Evolutionary conservation across 306 rosid genomes (phyloP), one percentile per base, ranked within the genome.

Genomic region (Geum urbanum): DNA sequence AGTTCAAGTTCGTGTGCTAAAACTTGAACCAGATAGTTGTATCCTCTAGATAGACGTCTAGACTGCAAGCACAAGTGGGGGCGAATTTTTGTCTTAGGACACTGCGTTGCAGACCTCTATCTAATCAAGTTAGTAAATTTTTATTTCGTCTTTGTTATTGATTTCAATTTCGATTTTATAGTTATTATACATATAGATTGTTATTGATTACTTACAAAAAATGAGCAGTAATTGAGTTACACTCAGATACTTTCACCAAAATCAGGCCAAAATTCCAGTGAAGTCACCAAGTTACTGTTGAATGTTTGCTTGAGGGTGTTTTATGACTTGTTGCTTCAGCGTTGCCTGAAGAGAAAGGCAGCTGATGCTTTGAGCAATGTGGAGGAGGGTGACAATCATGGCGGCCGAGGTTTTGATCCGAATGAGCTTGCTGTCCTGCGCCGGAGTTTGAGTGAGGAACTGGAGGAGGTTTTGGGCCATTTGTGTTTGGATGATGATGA

Each of bases 281-380:
- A 67, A 0, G 60, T 91, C 8, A 41, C 79, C 0, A 56, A 53
- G 20, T 9, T 86, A 0, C 27, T 79, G 7, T 77, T 72, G 0
- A 74, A 78, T 24, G 86, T 91, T 0, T 87, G 96, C 37, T 0
- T 16, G 0, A 73, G 77, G 24, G 91, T 87, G 0, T 91, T 91
- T 68, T n/a, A 4, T 0, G 94, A 91, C 72, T 80, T 91, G 5
- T 53, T 85, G 35, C 46, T 72, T 0, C 47, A 64, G 2, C 78
- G 70, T 22, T 66, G 46, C 52, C 52, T 2, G 16, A 5, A 48
- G 52, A 48, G 14, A 48, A 48, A 48, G n/a, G 52, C 16, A 32
- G 14, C 2, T 24, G 35, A 20, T 4, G 22, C 8, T 53, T 27
- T 5, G 15, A 27, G 39, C 60, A 55, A 55, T 55, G 35, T 55